Conservation (phyloP, 176 grass and related monocot genomes). For the Phoenix roebelenii region DNA sequence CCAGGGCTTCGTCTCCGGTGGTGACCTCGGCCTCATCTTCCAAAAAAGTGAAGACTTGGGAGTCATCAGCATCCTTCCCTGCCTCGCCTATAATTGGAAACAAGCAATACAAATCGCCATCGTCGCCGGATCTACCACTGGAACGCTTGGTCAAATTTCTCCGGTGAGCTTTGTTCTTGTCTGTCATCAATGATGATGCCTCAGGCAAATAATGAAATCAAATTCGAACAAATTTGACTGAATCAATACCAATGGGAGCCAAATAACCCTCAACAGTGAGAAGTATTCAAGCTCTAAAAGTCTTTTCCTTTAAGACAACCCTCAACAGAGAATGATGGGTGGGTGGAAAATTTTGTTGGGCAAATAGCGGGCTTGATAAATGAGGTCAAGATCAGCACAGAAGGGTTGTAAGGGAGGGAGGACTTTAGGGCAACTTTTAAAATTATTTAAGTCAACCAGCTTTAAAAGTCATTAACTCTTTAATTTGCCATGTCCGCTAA, state of each 20-base stretch:
- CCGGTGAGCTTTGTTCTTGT: slow-evolving; percentile 5
- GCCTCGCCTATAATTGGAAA: slow-evolving; percentile 16
- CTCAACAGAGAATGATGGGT: too few relatives aligned
- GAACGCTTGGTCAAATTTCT: slow-evolving; percentile 37
- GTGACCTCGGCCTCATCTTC: background rate
- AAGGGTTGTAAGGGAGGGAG: too few relatives aligned
- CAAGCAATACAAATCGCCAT: slow-evolving; percentile 41
- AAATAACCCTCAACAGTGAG: slow-evolving; percentile 19
- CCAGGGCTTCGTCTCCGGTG: too few relatives aligned
- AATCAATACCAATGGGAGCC: background rate
- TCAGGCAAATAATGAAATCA: background rate
- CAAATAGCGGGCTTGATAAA: too few relatives aligned
- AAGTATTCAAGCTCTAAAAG: too few relatives aligned
- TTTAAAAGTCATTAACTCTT: too few relatives aligned
- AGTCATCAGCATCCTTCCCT: slow-evolving; percentile 36
- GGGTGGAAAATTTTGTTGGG: too few relatives aligned
- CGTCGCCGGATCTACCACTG: slow-evolving; percentile 17
- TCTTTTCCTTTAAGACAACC: too few relatives aligned
- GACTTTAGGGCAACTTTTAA: too few relatives aligned
- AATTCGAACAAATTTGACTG: background rate
- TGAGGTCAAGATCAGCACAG: too few relatives aligned
- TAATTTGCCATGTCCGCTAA: too few relatives aligned
- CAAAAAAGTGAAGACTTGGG: slow-evolving; percentile 25
- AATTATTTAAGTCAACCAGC: too few relatives aligned
- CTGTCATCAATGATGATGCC: background rate